Base-by-base conservation (phyloP, 768 basidiomycete genomes). In the Cystofilobasidium capitatum region DNA sequence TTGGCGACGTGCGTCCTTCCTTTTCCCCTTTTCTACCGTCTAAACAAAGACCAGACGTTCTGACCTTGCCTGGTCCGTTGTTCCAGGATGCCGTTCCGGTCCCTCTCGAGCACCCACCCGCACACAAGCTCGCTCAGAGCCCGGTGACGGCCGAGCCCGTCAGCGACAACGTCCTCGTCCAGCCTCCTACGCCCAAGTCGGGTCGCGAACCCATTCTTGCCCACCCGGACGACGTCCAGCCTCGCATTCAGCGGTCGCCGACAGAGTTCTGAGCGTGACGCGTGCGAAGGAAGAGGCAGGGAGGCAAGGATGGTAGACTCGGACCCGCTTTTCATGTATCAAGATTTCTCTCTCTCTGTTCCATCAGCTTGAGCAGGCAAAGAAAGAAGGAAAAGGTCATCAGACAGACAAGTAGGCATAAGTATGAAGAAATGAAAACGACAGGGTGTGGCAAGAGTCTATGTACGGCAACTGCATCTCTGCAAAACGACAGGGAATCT, bases 131-230 rank as follows among this genome's bases (percentile, higher is more conserved):
- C 29, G 7, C 29, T 1, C 51, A 55, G 51, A 22, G 17, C 4
- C 51, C 51, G 4, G 51, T 20, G 24, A 29, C 26, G 24, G 20
- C 49, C 49, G 63, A 64, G 63, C 54, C 54, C 51, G 42, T 37
- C 17, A 45, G 58, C 16, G 65, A 64, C 24, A 17, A 40, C 40
- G 8, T 60, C 26, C 29, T 39, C 22, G 59, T 42, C 8, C 42
- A 42, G 17, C 39, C 26, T 20, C 26, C 59, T 9, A 31, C 39
- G 37, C 37, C 36, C n/a, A 29, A 44, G 2, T 36, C 9, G 9
- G 1, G n/a, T 16, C 39, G 26, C 26, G 8, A 2, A 13, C 20
- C 40, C 39, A 31, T 9, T 20, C 59, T 42, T 10, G 26, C 24
- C 24, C n/a, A 4, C 3, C 59, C 59, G 8, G 42, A n/a, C 5